Conservation (phyloP, 805 yeast species). For the Lachancea sp. region DNA sequence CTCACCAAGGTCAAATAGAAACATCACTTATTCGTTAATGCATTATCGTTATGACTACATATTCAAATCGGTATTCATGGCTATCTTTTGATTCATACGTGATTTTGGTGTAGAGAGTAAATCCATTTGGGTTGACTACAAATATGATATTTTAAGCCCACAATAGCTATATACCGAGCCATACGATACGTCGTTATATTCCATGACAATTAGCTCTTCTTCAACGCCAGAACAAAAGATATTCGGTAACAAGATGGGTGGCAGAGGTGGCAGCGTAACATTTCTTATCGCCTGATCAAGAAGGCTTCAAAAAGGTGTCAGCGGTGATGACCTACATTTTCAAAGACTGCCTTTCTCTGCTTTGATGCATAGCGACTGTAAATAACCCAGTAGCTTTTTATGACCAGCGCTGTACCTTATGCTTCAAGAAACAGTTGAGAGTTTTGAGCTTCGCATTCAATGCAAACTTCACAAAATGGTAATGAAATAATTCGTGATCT, state of each 20-base stretch:
- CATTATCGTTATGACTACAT: no score
- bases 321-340: constrained; percentile 25
- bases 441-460: constrained; percentile 19
- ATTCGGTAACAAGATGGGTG: constrained; percentile 9
- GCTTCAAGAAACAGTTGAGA: no score
- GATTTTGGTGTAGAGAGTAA: no score
- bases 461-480: constrained; percentile 22
- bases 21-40: no score
- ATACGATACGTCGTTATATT: constrained; percentile 12
- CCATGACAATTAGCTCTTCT: constrained; percentile 12
- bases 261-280: constrained; percentile 15
- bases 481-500: constrained; percentile 25
- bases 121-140: constrained; percentile 19
- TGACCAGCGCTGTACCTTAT: constrained; percentile 34
- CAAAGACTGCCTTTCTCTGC: constrained; percentile 31
- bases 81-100: no score
- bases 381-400: constrained; percentile 38
- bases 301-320: constrained; percentile 33
- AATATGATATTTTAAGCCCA: constrained; percentile 15
- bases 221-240: constrained; percentile 6
- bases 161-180: constrained; percentile 21
- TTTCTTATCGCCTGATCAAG: constrained; percentile 31
- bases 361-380: constrained; percentile 37
- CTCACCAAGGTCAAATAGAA: no score
- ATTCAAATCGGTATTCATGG: no score